Percentiles rank a stretch among this genome's conserved stretches.
Evolutionary conservation across 176 grass and related monocot species (phyloP).

Genomic region (Dactylis glomerata): DNA sequence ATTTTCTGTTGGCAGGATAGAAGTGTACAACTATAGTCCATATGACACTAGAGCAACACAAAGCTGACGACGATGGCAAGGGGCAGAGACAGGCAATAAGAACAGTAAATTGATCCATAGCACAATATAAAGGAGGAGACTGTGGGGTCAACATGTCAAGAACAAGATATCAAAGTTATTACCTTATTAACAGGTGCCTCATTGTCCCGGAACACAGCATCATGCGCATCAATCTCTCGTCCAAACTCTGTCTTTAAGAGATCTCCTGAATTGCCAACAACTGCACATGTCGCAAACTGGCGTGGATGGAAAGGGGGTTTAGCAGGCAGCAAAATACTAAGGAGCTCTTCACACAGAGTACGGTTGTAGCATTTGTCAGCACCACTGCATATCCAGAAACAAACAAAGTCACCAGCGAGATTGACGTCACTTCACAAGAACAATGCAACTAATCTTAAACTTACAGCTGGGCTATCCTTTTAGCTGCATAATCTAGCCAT

Average conservation of each 20-base stretch:
- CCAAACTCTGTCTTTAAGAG: slow-evolving; percentile 97
- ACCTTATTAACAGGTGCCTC: slow-evolving; percentile 98
- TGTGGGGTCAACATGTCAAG: background rate
- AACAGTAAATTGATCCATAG: background rate
- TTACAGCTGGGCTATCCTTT: slow-evolving; percentile 98
- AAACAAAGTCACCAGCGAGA: background rate
- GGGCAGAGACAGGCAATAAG: background rate
- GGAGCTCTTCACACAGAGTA: slow-evolving; percentile 88
- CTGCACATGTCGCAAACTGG: slow-evolving; percentile 84
- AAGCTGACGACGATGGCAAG: background rate
- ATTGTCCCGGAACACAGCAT: slow-evolving; percentile 96
- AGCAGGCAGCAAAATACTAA: slow-evolving; percentile 82
- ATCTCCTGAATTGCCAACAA: slow-evolving; percentile 98
- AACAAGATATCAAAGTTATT: slow-evolving; percentile 18
- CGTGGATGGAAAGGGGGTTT: slow-evolving; percentile 89
- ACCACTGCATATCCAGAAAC: slow-evolving; percentile 53
- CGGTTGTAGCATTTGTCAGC: slow-evolving; percentile 90
- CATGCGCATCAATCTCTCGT: slow-evolving; percentile 89
- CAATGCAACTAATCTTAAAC: slow-evolving; percentile 16
- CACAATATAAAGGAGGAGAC: background rate
- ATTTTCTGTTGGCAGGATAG: background rate
- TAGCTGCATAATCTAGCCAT: slow-evolving; percentile 87
- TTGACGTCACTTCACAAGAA: slow-evolving; percentile 4
- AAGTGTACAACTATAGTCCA: background rate
- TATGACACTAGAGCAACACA: background rate